Evolutionary conservation across 2,329 filamentous ascomycete genomes (phyloP), one percentile per base, ranked within the genome.

Genomic region (Pseudogymnoascus sp.): DNA sequence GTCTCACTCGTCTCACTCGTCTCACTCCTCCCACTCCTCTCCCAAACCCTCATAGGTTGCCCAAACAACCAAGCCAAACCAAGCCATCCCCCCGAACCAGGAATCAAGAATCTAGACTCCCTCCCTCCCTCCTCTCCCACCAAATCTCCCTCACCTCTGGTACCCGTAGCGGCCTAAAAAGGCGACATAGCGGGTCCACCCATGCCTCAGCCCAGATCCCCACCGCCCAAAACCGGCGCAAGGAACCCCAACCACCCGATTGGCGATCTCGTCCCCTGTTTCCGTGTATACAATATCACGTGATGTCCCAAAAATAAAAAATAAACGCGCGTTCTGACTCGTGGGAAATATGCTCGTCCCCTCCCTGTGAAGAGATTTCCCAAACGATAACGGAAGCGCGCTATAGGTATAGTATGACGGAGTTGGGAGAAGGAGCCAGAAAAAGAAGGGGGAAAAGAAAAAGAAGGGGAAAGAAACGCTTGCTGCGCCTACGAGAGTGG

Each of bases 221-320:
- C 45, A 52, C 41, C 41, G 26, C 23, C 41, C 13, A 48, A 28
- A 52, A 52, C 23, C 41, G n/a, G 23, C 41, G 41, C 23, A 52
- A 52, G 41, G 41, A 30, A 52, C 41, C 41, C 41, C 23, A 52
- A 6, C 41, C 23, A 52, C 41, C 41, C 41, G 41, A 52, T 52
- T 52, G 41, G 41, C n/a, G 13, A 15, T 5, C 39, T 7, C 37
- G n/a, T n/a, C n/a, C n/a, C n/a, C n/a, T n/a, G n/a, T n/a, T n/a
- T n/a, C n/a, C n/a, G n/a, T n/a, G n/a, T n/a, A n/a, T n/a, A n/a
- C n/a, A n/a, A n/a, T n/a, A n/a, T n/a, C n/a, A n/a, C n/a, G n/a
- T n/a, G n/a, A n/a, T n/a, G n/a, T n/a, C n/a, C n/a, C n/a, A n/a
- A n/a, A n/a, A n/a, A n/a, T n/a, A 8, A 5, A 10, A 48, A 52